phyloP scores from a whole-genome alignment of 257 asterid species.

The Jacaranda copaia region DNA sequence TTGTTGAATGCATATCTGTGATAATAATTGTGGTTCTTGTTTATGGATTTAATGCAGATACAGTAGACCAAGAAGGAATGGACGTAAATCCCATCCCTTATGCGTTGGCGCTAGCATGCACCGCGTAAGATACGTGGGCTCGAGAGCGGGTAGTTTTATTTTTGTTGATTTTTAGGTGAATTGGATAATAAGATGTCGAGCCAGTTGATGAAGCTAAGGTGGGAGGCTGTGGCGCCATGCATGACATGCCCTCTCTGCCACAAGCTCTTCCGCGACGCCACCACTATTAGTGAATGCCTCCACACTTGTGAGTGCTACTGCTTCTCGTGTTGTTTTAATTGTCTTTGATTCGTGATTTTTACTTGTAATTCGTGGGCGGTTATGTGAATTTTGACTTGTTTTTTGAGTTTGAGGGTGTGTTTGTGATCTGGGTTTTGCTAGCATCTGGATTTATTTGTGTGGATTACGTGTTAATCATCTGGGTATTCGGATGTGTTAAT shows the following conservation, averaged over 20 bases:
- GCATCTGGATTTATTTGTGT: slow-evolving; percentile 35
- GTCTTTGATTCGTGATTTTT: slow-evolving; percentile 26
- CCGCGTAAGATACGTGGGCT: slow-evolving; percentile 48
- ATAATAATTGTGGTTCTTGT: slow-evolving; percentile 40
- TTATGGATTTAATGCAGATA: slow-evolving; percentile 50
- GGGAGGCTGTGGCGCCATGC: slow-evolving; percentile 65
- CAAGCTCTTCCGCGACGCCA: slow-evolving; percentile 63
- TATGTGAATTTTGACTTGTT: slow-evolving; percentile 19
- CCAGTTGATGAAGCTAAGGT: slow-evolving; percentile 45
- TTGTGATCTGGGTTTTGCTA: slow-evolving; percentile 39
- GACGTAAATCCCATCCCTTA: slow-evolving; percentile 47
- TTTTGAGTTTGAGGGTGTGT: slow-evolving; percentile 22
- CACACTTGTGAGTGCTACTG: slow-evolving; percentile 58
- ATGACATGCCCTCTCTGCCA: slow-evolving; percentile 69
- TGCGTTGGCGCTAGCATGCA: slow-evolving; percentile 53
- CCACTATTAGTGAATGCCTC: slow-evolving; percentile 69
- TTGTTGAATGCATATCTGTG: slow-evolving; percentile 19
- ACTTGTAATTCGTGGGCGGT: slow-evolving; percentile 23
- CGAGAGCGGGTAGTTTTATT: slow-evolving; percentile 13
- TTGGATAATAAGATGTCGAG: slow-evolving; percentile 51
- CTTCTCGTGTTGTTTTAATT: not conserved
- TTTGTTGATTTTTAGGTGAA: slow-evolving; percentile 40
- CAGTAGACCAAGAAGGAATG: slow-evolving; percentile 38
- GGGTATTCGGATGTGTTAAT: slow-evolving; percentile 31
- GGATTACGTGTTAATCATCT: slow-evolving; percentile 36